phyloP scores from a whole-genome alignment of 23 red algal species.

The Agarophyton chilense region DNA sequence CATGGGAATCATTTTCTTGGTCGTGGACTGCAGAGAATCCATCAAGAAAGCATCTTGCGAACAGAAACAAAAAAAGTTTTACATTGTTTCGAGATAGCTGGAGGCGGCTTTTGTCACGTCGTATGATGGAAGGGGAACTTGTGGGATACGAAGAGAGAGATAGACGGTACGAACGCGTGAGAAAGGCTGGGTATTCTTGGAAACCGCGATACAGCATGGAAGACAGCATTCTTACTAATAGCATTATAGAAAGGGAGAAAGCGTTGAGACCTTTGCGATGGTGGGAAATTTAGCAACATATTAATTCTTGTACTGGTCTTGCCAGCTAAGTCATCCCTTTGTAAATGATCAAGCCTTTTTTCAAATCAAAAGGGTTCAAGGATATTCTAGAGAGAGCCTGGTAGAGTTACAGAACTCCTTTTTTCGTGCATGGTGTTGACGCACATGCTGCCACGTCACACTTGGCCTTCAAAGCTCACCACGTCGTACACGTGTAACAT shows the following conservation, averaged over 20 bases:
- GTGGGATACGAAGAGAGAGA: not conserved
- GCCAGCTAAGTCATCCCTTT: too few species aligned
- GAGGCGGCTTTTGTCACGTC: slow-evolving; percentile 1
- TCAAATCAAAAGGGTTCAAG: too few species aligned
- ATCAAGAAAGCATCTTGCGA: not conserved
- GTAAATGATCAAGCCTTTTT: too few species aligned
- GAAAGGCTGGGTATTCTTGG: not conserved
- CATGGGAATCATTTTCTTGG: not conserved
- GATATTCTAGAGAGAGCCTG: too few species aligned
- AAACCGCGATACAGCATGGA: not conserved
- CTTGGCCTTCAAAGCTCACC: too few species aligned
- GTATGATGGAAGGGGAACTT: not conserved
- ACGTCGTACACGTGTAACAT: too few species aligned
- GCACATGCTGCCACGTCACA: too few species aligned
- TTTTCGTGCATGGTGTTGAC: too few species aligned
- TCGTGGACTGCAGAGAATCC: slow-evolving; percentile 6
- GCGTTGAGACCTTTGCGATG: not conserved
- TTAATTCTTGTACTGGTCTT: too few species aligned
- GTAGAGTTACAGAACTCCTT: too few species aligned
- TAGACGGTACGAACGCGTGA: not conserved
- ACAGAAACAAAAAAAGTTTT: slow-evolving; percentile 4
- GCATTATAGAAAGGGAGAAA: slow-evolving; percentile 3
- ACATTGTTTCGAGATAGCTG: not conserved
- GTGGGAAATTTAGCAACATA: too few species aligned
- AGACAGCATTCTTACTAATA: not conserved